A percentile compares a stretch with the other conserved stretches of the same genome.
phyloP scores from a whole-genome alignment of 192 early-diverging fungal genomes.

The Rhizophlyctis rosea region DNA sequence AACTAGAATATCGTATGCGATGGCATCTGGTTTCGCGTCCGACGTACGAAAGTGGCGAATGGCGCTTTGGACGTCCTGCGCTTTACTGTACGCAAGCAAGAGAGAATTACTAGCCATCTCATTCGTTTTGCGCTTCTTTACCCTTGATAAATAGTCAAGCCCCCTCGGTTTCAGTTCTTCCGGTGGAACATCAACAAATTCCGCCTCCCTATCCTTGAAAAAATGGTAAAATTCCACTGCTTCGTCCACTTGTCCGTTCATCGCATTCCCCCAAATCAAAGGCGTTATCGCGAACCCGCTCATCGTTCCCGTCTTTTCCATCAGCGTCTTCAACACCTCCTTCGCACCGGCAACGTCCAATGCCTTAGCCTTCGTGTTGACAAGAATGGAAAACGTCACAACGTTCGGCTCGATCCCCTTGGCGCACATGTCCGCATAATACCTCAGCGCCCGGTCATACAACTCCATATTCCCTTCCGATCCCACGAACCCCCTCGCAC shows the following conservation, averaged over 20 bases:
- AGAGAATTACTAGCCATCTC: too few relatives aligned
- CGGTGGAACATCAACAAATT: too few relatives aligned
- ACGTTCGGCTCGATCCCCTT: slow-evolving; percentile 22
- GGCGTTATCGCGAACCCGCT: slow-evolving; percentile 11
- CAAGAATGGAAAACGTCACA: slow-evolving; percentile 36
- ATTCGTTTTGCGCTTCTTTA: too few relatives aligned
- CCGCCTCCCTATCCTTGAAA: too few relatives aligned
- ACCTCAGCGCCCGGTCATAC: slow-evolving; percentile 7
- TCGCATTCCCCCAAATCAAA: too few relatives aligned
- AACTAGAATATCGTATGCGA: slow-evolving; percentile 37
- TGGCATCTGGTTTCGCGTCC: slow-evolving; percentile 16
- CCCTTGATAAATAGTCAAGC: too few relatives aligned
- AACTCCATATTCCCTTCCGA: too few relatives aligned
- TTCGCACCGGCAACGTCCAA: slow-evolving; percentile 21
- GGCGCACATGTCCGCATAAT: slow-evolving; percentile 14
- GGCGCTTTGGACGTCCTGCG: neutral
- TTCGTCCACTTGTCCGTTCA: too few relatives aligned
- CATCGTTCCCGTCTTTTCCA: slow-evolving; percentile 1
- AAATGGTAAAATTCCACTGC: too few relatives aligned
- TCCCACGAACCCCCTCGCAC: too few relatives aligned
- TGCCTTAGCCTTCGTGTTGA: slow-evolving; percentile 16
- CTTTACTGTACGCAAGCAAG: neutral
- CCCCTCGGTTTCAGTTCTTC: too few relatives aligned
- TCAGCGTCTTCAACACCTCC: slow-evolving; percentile 11
- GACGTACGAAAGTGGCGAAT: slow-evolving; percentile 6